phyloP scores from a whole-genome alignment of 129 eudicot genomes.

The Erigeron canadensis region DNA sequence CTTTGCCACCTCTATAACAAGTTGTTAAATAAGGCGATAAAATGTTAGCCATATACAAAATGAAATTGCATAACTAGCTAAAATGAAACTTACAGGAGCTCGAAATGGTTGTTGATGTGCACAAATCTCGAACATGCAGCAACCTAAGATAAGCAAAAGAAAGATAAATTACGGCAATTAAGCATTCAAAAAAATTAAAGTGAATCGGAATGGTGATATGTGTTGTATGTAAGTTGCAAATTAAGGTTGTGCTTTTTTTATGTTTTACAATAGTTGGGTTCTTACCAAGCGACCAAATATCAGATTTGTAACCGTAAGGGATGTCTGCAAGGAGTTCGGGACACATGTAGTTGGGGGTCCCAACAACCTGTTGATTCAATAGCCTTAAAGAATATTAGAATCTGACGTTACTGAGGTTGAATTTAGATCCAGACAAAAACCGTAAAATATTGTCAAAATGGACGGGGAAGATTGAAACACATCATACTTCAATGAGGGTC shows the following conservation, averaged over 20 bases:
- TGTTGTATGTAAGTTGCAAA: neutral
- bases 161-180: neutral
- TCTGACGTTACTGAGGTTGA: neutral
- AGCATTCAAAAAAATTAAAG: neutral
- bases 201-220: neutral
- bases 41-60: neutral
- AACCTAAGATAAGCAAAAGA: conserved; percentile 47
- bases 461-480: neutral
- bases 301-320: conserved; percentile 97
- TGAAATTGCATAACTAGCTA: conserved; percentile 9
- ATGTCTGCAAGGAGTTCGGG: conserved; percentile 97
- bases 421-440: neutral
- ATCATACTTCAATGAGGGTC: neutral
- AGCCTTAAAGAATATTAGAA: conserved; percentile 1
- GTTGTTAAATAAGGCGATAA: conserved; percentile 15
- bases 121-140: conserved; percentile 97
- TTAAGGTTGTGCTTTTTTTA: neutral
- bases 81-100: conserved; percentile 73
- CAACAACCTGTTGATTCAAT: conserved; percentile 62
- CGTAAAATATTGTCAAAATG: neutral
- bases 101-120: conserved; percentile 96
- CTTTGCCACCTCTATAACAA: neutral
- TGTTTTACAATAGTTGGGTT: neutral
- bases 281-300: conserved; percentile 96
- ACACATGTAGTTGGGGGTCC: conserved; percentile 97